Evolutionary conservation across 2,329 filamentous ascomycete species (phyloP), one percentile per base, ranked within the genome.

Genomic region (Ophiostoma himal-ulmi): DNA sequence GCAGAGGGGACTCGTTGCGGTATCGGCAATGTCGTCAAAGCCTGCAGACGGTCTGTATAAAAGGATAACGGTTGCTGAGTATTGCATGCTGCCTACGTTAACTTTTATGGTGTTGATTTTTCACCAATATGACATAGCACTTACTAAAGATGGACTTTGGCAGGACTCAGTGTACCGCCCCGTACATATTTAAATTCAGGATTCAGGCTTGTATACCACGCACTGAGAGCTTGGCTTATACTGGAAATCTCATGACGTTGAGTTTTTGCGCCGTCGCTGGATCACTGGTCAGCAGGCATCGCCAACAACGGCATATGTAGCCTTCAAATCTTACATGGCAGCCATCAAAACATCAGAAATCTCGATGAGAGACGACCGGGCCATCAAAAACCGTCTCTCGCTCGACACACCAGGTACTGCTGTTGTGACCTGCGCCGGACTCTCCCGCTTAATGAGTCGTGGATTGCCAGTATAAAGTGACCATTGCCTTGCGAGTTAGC

Each of bases 11-110:
- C 30, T 20, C 6, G 26, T 26, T 20, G 17, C 57, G 7, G 26
- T 34, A 17, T 34, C 57, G 22, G 14, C 22, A 3, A 14, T 5
- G 26, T 68, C 67, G 22, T 68, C 71, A 57, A 72, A 72, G 20
- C 70, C 65, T 14, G 71, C 71, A 3, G 68, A 62, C 1, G 71
- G 71, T 1, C 71, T 68, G 36, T 72, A 70, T 3, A 72, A 60
- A 7, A 72, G 67, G 6, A 72, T 71, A 36, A 71, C 69, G 11
- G 70, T 68, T 30, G 71, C 67, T 1, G 71, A 68, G 39, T 72
- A 71, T n/a, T 72, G 71, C 70, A 72, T 72, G 57, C 68, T 69
- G 14, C 22, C 22, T n/a, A 17, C 1, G 10, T 69, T n/a, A 39
- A 48, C 36, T 5, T 5, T 22, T n/a, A 4, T 17, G 34, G 34